Evolutionary conservation across 2,329 filamentous ascomycete genomes (phyloP).

Genomic region (Zelopaecilomyces penicillatus): DNA sequence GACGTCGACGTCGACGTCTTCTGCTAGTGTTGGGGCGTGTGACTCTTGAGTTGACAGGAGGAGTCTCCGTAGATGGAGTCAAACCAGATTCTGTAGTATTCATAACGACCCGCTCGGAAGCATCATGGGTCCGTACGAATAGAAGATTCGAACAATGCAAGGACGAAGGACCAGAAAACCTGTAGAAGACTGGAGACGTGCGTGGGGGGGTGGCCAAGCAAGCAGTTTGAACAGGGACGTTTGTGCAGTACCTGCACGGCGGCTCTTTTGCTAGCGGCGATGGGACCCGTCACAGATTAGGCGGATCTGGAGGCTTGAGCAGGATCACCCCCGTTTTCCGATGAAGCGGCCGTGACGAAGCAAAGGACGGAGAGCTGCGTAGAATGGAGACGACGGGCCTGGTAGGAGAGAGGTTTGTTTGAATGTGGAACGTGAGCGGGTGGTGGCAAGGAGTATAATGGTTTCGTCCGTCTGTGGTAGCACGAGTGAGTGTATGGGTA

Average conservation of each 20-base stretch:
- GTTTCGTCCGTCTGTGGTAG: constrained; percentile 2
- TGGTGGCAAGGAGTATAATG: constrained; percentile 6
- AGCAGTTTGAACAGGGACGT: constrained; percentile 10
- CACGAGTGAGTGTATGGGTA: neutral
- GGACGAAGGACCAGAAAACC: constrained; percentile 6
- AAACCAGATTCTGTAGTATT: constrained; percentile 17
- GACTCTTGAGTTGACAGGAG: constrained; percentile 9
- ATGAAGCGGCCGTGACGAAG: constrained; percentile 1
- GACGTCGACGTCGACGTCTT: constrained; percentile 5
- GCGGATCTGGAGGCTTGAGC: constrained; percentile 3
- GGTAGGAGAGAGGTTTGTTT: constrained; percentile 6
- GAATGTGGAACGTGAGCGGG: constrained; percentile 7
- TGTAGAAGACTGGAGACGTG: constrained; percentile 8
- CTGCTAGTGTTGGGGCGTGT: constrained; percentile 3
- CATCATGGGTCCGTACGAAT: constrained; percentile 18
- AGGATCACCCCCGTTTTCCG: neutral
- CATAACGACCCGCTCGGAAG: constrained; percentile 29
- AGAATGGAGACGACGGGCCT: constrained; percentile 6
- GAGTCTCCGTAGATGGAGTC: constrained; percentile 27
- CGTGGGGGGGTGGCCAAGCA: constrained; percentile 6
- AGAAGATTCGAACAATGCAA: constrained; percentile 10
- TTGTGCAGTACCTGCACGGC: constrained; percentile 13
- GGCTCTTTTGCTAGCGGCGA: constrained; percentile 18
- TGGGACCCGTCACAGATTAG: constrained; percentile 9
- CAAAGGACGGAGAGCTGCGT: constrained; percentile 7